A percentile compares a stretch with the other conserved stretches of the same genome.
These are phyloP conservation scores for Apiospora malaysiana DNA, from an alignment of 2,329 filamentous ascomycete genomes.

Conservation along the genomic window DNA sequence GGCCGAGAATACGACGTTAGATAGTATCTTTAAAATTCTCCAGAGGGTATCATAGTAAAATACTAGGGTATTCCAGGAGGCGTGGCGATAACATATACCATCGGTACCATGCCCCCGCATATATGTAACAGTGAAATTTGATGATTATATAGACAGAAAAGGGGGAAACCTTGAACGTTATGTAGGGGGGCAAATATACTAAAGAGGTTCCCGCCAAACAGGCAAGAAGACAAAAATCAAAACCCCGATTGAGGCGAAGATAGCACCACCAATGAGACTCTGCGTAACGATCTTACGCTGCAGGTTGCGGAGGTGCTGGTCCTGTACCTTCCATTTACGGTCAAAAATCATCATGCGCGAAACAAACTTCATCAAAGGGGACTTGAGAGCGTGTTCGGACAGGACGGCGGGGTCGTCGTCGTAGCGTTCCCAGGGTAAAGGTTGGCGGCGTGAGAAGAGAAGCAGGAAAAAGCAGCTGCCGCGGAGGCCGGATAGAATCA, in stretches of 20 bases:
- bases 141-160: not conserved
- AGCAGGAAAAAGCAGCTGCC: conserved; percentile 55
- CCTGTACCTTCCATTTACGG: conserved; percentile 51
- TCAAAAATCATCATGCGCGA: conserved; percentile 54
- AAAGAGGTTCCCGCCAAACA: conserved; percentile 41
- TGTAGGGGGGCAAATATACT: not conserved
- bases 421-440: conserved; percentile 54
- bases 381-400: conserved; percentile 35
- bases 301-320: conserved; percentile 47
- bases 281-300: conserved; percentile 53
- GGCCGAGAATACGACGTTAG: too few species aligned
- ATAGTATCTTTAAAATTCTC: not conserved
- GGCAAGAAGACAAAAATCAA: conserved; percentile 51
- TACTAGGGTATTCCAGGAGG: not conserved
- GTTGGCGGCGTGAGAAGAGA: conserved; percentile 51
- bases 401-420: conserved; percentile 43
- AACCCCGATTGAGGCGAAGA: conserved; percentile 45
- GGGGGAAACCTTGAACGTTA: too few species aligned
- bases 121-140: not conserved
- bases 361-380: conserved; percentile 38
- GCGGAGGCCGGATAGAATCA: conserved; percentile 51
- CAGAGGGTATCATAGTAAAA: conserved; percentile 2
- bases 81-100: not conserved
- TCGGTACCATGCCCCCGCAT: not conserved
- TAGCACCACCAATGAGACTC: conserved; percentile 45